phyloP scores from a whole-genome alignment of 148 eudicot genomes.

The Rhododendron williamsianum region DNA sequence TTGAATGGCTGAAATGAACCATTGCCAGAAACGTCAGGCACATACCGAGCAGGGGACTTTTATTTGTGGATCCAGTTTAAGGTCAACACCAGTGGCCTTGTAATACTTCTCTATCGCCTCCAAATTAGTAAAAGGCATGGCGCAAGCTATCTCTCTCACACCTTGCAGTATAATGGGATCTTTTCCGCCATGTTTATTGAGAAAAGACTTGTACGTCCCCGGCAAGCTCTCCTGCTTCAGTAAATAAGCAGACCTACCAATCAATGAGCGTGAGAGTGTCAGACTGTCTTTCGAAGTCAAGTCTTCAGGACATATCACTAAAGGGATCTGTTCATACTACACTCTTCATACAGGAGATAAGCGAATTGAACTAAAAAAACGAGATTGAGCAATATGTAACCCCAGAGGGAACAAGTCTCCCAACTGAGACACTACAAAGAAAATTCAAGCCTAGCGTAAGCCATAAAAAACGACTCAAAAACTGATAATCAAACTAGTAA shows the following conservation, averaged over 20 bases:
- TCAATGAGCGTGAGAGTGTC: background rate
- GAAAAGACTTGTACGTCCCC: slow-evolving; percentile 84
- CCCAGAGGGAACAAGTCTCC: background rate
- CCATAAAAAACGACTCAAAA: background rate
- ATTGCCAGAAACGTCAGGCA: background rate
- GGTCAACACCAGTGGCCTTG: slow-evolving; percentile 51
- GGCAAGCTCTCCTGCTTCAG: slow-evolving; percentile 88
- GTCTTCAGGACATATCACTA: background rate
- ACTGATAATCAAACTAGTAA: background rate
- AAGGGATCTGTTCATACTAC: background rate
- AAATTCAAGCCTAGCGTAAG: background rate
- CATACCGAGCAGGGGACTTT: slow-evolving; percentile 94
- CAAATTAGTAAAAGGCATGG: slow-evolving; percentile 60
- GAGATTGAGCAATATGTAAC: background rate
- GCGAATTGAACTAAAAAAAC: background rate
- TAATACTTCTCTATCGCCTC: slow-evolving; percentile 64
- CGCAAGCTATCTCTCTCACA: slow-evolving; percentile 62
- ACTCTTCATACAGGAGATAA: background rate
- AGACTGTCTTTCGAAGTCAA: background rate
- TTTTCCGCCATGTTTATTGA: slow-evolving; percentile 94
- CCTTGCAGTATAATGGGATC: slow-evolving; percentile 59
- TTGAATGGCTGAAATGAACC: background rate
- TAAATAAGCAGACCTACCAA: slow-evolving; percentile 92
- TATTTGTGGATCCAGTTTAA: slow-evolving; percentile 85
- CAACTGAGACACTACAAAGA: background rate